Base-by-base conservation (phyloP, 805 yeast species). In the Teunomyces panamensis region DNA sequence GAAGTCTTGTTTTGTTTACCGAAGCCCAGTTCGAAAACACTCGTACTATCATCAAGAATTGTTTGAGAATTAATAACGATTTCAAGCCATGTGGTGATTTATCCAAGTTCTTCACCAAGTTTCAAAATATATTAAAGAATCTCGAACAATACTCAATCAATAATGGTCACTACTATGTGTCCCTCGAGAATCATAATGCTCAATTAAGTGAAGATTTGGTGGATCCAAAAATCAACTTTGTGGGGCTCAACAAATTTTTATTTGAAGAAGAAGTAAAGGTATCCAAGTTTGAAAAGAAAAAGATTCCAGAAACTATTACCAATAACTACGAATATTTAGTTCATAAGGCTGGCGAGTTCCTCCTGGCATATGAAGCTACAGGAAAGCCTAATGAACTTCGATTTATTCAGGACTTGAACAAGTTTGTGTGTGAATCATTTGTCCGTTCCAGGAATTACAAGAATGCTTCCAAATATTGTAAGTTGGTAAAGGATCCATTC, bases 61-160 rank as follows among this genome's bases (percentile, higher is more conserved):
- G 97, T 62, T 68, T 92, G 43, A 82, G 86, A 46, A 75, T 81
- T 39, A 92, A 92, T 63, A 87, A 89, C 64, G 97, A 89, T 52
- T 78, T 76, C 53, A 67, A 68, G 26, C 68, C 65, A 2, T 89
- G 96, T 63, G 80, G 83, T 28, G 67, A 59, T 13, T 57, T 77
- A 28, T 78, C 87, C 9, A 79, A 84, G 55, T 63, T 82, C n/a
- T 69, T 69, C 47, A 71, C 79, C 28, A 78, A 75, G 49, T 66
- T 82, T 49, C 65, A 60, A 33, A 69, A 62, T 47, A 67, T 74
- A 35, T 64, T 68, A 49, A 67, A 52, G 56, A 67, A 56, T 36
- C 55, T 78, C 26, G 73, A 78, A 32, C 67, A 76, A 10, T 75
- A 79, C 45, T 78, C 83, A 1, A 57, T 67, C n/a, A 52, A 57